These are phyloP conservation scores for Rubia tinctorum DNA, from an alignment of 305 asterid species.

Conservation along the genomic window DNA sequence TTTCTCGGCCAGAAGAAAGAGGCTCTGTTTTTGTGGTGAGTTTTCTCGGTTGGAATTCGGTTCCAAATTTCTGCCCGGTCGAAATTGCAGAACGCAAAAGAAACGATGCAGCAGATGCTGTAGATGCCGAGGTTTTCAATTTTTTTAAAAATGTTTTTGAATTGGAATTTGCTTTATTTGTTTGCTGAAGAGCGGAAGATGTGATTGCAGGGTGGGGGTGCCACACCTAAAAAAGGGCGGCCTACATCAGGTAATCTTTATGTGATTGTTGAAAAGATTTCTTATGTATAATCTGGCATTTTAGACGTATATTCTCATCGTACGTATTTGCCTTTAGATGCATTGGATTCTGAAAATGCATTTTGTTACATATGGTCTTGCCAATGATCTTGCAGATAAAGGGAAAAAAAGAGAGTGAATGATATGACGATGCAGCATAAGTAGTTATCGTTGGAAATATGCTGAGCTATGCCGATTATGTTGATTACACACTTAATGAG, in stretches of 20 bases:
- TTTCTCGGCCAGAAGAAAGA: too few species aligned
- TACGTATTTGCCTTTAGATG: not conserved
- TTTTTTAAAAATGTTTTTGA: not conserved
- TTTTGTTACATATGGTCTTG: not conserved
- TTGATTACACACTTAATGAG: not conserved
- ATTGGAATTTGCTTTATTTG: not conserved
- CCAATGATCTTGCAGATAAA: not conserved
- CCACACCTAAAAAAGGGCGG: slow-evolving; percentile 61
- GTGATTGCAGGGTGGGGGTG: slow-evolving; percentile 52
- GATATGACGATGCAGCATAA: not conserved
- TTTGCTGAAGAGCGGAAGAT: not conserved
- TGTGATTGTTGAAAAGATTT: not conserved
- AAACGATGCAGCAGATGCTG: slow-evolving; percentile 50
- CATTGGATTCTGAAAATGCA: not conserved
- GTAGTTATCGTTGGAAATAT: not conserved
- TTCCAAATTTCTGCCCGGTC: too few species aligned
- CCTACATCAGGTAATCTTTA: slow-evolving; percentile 53
- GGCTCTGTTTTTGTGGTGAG: too few species aligned
- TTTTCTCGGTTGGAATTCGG: too few species aligned
- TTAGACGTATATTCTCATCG: not conserved
- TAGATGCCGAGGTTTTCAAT: slow-evolving; percentile 45
- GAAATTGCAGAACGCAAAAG: slow-evolving; percentile 74
- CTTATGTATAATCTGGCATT: not conserved
- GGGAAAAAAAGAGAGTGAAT: not conserved
- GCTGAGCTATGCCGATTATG: not conserved